Conservation (phyloP, 148 eudicot genomes). For the Rhododendron mucronatum region DNA sequence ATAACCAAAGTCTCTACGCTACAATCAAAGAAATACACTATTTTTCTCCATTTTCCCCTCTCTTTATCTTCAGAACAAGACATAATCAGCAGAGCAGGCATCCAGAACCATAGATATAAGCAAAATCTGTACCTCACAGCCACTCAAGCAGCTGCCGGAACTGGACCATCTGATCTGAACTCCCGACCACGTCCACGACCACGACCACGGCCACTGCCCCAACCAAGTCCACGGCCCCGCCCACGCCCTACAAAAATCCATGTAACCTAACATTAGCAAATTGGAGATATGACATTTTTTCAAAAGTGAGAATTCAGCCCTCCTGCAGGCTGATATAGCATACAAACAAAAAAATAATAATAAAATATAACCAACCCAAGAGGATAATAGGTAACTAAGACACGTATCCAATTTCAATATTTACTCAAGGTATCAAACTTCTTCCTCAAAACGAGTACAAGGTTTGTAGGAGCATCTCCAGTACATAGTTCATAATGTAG, state of each 20-base stretch:
- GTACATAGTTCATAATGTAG: neutral
- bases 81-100: conserved; percentile 2
- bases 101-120: neutral
- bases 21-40: too few species aligned
- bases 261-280: conserved; percentile 23
- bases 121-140: neutral
- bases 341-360: too few species aligned
- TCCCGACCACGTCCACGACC: too few species aligned
- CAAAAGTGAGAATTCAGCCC: neutral
- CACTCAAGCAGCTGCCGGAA: neutral
- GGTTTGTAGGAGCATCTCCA: neutral
- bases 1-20: too few species aligned
- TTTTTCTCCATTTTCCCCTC: neutral
- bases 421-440: too few species aligned
- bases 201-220: conserved; percentile 12
- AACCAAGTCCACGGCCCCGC: conserved; percentile 43
- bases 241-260: conserved; percentile 34
- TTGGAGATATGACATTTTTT: neutral
- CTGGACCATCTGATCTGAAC: conserved; percentile 23
- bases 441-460: too few species aligned
- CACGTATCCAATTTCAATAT: too few species aligned
- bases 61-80: neutral
- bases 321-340: too few species aligned
- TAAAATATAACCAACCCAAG: too few species aligned
- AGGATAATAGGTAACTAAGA: too few species aligned